Percentiles rank a stretch among this genome's conserved stretches.
phyloP scores from a whole-genome alignment of 306 rosid genomes.

The Cicer bijugum region DNA sequence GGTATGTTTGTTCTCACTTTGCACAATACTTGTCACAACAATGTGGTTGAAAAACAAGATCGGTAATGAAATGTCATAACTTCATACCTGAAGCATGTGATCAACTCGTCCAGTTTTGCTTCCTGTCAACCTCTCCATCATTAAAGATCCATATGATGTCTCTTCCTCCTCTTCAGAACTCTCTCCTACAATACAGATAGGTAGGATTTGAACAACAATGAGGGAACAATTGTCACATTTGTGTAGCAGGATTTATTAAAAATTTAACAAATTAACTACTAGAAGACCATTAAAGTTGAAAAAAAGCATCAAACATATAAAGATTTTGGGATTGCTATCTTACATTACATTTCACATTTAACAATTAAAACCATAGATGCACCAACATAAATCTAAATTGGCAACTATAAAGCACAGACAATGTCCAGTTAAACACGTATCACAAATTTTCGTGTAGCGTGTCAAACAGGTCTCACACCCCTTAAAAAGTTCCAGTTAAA shows the following conservation, averaged over 20 bases:
- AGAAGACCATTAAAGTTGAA: conserved; percentile 19
- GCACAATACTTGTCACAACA: conserved; percentile 33
- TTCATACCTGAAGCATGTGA: conserved; percentile 87
- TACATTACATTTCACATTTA: conserved; percentile 4
- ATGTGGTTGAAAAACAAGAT: conserved; percentile 28
- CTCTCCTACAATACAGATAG: conserved; percentile 52
- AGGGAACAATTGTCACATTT: conserved; percentile 25
- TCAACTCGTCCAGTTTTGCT: conserved; percentile 79
- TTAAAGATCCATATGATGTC: conserved; percentile 77
- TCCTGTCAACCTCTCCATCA: conserved; percentile 88
- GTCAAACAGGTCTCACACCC: not conserved
- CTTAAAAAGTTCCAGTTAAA: no score
- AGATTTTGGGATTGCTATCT: conserved; percentile 23
- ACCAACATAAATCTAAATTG: not conserved
- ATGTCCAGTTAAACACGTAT: not conserved
- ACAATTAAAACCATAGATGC: conserved; percentile 17
- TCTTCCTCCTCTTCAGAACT: conserved; percentile 64
- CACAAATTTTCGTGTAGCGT: not conserved
- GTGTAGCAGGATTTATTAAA: conserved; percentile 31
- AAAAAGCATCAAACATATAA: conserved; percentile 35
- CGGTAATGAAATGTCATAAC: conserved; percentile 33
- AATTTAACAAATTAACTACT: conserved; percentile 19
- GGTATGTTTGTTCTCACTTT: conserved; percentile 7
- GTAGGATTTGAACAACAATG: conserved; percentile 22
- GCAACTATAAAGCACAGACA: not conserved